phyloP scores from a whole-genome alignment of 1,139 yeast species.

The Diutina scorzettiae region DNA sequence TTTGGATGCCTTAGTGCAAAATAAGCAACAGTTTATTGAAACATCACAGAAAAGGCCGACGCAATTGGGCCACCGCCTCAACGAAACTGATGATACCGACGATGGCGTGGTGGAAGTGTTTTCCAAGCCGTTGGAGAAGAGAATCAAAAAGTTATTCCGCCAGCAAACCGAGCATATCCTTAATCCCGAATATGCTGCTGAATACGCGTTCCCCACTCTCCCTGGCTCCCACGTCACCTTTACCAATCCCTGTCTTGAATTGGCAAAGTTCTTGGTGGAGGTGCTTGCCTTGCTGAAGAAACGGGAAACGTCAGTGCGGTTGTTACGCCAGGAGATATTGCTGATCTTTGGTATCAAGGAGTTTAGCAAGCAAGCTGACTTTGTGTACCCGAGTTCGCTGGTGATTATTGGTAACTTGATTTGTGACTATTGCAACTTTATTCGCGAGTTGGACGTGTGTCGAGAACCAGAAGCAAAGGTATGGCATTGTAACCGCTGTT shows the following conservation, averaged over 20 bases:
- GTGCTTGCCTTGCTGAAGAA: slow-evolving; percentile 56
- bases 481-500: slow-evolving; percentile 67
- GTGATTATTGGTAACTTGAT: slow-evolving; percentile 55
- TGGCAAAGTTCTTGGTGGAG: slow-evolving; percentile 67
- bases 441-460: slow-evolving; percentile 75
- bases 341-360: slow-evolving; percentile 70
- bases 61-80: slow-evolving; percentile 46
- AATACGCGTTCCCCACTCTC: slow-evolving; percentile 58
- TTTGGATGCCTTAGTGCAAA: slow-evolving; percentile 55
- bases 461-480: slow-evolving; percentile 39
- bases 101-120: slow-evolving; percentile 38
- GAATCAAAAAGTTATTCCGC: slow-evolving; percentile 53
- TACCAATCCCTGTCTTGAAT: slow-evolving; percentile 65
- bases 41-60: slow-evolving; percentile 39
- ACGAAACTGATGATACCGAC: slow-evolving; percentile 23
- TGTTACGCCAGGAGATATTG: slow-evolving; percentile 64
- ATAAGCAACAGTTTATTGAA: slow-evolving; percentile 32
- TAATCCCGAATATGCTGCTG: slow-evolving; percentile 50
- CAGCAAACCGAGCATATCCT: slow-evolving; percentile 65
- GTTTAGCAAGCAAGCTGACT: slow-evolving; percentile 68
- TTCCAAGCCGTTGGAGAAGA: slow-evolving; percentile 50
- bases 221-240: slow-evolving; percentile 58
- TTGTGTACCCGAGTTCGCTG: slow-evolving; percentile 64
- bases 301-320: slow-evolving; percentile 59
- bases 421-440: slow-evolving; percentile 70